Evolutionary conservation across 2,329 filamentous ascomycete genomes (phyloP), one percentile per base, ranked within the genome.

Genomic region (Polytolypa hystricis): DNA sequence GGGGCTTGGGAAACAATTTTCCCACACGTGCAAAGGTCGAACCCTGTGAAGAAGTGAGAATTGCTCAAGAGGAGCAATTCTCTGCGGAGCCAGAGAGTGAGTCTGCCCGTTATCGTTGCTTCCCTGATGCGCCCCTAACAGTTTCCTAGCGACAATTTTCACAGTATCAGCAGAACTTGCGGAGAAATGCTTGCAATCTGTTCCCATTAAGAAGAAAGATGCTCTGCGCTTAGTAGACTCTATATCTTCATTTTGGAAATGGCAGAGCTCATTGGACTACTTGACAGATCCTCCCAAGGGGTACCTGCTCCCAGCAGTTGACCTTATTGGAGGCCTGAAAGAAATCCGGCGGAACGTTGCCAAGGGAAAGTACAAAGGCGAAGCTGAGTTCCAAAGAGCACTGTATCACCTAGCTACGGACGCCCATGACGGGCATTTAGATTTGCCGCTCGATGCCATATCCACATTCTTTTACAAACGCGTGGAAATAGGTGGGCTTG

Each of bases 371-470:
- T 77, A 69, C 46, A 50, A 55, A 3, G 70, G 63, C 50, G 71
- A 77, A 46, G 73, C 69, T 48, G 65, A 69, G 5, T 73, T 75
- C 44, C 68, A 74, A 46, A 42, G 58, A 5, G 70, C 71, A 18
- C 59, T 83, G 2, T 69, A 71, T 39, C 55, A 64, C 23, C 55
- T 73, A 5, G 61, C 77, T 23, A 63, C 65, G 16, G 62, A 61
- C 1, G 70, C 73, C 3, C 75, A 81, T 45, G 79, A 84, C 49
- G 75, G 77, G 1, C 79, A 84, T 48, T 46, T 63, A 21, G 37
- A 38, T 26, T 47, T 49, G 25, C 18, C 37, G 10, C 43, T 52
- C 3, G 47, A 46, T 12, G 45, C 48, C 9, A 19, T 42, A 2
- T 42, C 32, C 20, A 33, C 44, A 10, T 74, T 78, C 32, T 56